Conservation (phyloP, 345 rosid genomes). For the Eucalyptus pauciflora region DNA sequence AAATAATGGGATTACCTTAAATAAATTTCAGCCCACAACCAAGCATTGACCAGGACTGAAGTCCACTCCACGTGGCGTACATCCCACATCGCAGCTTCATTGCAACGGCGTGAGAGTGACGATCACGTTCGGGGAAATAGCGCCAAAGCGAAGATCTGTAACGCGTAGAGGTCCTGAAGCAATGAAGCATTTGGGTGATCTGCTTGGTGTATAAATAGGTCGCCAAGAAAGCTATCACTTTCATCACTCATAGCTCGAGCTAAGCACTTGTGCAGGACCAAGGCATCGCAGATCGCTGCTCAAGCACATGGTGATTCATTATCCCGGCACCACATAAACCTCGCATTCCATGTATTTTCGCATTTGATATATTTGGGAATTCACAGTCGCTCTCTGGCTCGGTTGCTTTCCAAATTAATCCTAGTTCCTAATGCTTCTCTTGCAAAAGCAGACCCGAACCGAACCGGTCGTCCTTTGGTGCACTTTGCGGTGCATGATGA, state of each 20-base stretch:
- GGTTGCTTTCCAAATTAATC: not conserved
- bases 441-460: not conserved
- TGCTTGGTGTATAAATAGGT: not conserved
- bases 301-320: not conserved
- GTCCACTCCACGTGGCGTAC: not conserved
- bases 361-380: too few relatives aligned
- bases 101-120: not conserved
- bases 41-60: not conserved
- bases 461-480: not conserved
- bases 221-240: not conserved
- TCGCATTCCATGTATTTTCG: too few relatives aligned
- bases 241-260: not conserved
- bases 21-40: not conserved
- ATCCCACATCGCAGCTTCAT: not conserved
- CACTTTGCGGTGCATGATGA: not conserved
- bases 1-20: not conserved
- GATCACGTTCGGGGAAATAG: not conserved
- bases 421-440: not conserved
- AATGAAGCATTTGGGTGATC: not conserved
- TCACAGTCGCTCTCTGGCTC: not conserved
- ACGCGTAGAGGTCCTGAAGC: too few relatives aligned
- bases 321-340: too few relatives aligned
- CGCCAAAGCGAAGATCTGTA: too few relatives aligned
- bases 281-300: not conserved
- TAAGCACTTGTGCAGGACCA: not conserved